Evolutionary conservation across 768 basidiomycete genomes (phyloP), one percentile per base, ranked within the genome.

Genomic region (Mycena haematopus): DNA sequence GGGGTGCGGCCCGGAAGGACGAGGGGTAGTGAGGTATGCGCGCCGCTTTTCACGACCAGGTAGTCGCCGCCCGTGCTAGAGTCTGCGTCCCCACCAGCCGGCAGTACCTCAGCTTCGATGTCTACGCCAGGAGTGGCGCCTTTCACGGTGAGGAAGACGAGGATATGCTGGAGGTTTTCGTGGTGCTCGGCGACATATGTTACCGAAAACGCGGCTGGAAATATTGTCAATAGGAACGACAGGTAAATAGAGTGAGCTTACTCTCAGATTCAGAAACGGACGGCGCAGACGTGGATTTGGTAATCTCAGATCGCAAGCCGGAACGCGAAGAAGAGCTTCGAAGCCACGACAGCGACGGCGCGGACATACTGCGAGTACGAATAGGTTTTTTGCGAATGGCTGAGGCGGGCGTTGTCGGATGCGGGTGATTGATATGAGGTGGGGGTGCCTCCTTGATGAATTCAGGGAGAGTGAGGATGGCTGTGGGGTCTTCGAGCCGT

Each of bases 91-190:
- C 77, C 71, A 56, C 78, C 78, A 17, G 82, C 77, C 0, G 84
- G 80, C 6, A 87, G 73, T 14, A 92, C 86, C 66, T 92, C 90
- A 0, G 90, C 89, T 68, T 85, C 86, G 22, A 90, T 74, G 54
- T 86, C 84, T 13, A 78, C 73, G 2, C 82, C 82, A 5, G 82
- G 76, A 1, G 77, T 79, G 5, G 79, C 71, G 3, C 84, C 84
- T 2, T 79, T 79, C 33, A 87, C 77, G 22, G 84, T 84, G 54
- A 95, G 78, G 71, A 93, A 91, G 24, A 93, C 84, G 36, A 93
- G 79, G 31, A 96, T 82, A 52, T 90, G 89, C 24, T 88, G 86
- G 5, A 98, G 84, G 59, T 87, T 92, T 72, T 95, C 92, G 71
- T 96, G 94, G 70, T 93, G 85, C 74, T 97, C 96, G 25, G 84